Evolutionary conservation across 768 basidiomycete species (phyloP), one percentile per base, ranked within the genome.

Genomic region (Boletus sp.): DNA sequence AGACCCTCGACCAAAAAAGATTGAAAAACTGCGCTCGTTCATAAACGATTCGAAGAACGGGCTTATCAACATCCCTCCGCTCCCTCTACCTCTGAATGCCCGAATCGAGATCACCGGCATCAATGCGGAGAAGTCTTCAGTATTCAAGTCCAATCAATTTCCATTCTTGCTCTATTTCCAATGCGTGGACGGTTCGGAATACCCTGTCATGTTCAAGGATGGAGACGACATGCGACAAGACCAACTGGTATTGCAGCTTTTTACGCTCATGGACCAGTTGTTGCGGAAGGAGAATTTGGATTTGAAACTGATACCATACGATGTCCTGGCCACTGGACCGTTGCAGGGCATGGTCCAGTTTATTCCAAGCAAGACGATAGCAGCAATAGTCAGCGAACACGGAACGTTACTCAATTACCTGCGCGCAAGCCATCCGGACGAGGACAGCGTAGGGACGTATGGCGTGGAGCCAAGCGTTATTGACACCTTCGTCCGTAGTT

Each of bases 141-240:
- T 98, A 36, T 98, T 99, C 83, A 99, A 98, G 71, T 97, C 94
- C 45, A 98, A 95, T 68, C 85, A 98, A 52, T 93, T 86, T 65
- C 97, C 97, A 0, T 80, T 99, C 51, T 79, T 96, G 18, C 78
- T 99, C 17, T 93, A 90, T 71, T 96, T 98, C 73, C 87, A 92
- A 64, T 90, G 90, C 63, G 78, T 85, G 10, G 89, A 92, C 55
- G 87, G 90, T 10, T 81, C 85, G 15, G 91, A 94, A 68, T 98
- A 90, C 71, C 91, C 95, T 0, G 83, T 98, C 50, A 98, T 99
- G 58, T 98, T 98, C 81, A 99, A 98, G 74, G 95, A 98, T 63
- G 97, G 97, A 14, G 97, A 98, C 68, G 97, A 99, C 68, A 89
- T 98, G 81, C 87, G 97, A 20, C 97, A 99, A 72, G 97, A 99